A percentile compares a stretch with the other conserved stretches of the same genome.
Conservation (phyloP, 2,329 filamentous ascomycete species). For the Verticillium albo-atrum region DNA sequence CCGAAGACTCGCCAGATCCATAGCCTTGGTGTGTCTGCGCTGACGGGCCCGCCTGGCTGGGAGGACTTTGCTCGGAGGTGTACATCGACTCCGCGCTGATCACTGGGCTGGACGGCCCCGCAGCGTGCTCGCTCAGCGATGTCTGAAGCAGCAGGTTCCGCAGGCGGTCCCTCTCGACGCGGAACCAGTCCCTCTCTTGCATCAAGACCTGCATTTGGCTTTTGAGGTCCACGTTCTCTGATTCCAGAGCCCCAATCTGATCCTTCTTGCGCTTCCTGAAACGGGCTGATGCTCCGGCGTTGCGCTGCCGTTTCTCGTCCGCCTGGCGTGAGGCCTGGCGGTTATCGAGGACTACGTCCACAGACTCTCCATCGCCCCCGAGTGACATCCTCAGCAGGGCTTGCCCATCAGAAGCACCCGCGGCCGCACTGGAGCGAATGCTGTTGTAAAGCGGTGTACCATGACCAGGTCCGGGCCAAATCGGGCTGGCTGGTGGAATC, state of each 20-base stretch:
- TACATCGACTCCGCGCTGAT: constrained; percentile 27
- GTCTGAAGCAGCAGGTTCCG: constrained; percentile 60
- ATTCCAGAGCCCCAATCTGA: constrained; percentile 66
- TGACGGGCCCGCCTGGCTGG: constrained; percentile 21
- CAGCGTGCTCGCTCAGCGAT: constrained; percentile 49
- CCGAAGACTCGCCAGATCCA: constrained; percentile 34
- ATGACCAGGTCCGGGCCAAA: constrained; percentile 13
- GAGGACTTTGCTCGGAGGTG: constrained; percentile 22
- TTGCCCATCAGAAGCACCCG: constrained; percentile 8
- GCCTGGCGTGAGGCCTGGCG: constrained; percentile 78
- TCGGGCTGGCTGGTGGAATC: constrained; percentile 13
- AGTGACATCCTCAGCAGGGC: constrained; percentile 15
- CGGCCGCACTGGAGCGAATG: constrained; percentile 9
- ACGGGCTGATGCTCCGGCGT: constrained; percentile 79
- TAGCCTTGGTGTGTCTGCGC: not conserved
- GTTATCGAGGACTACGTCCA: constrained; percentile 65
- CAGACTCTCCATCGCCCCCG: constrained; percentile 29
- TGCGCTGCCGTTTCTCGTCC: constrained; percentile 80
- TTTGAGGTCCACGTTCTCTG: constrained; percentile 61
- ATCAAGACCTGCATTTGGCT: constrained; percentile 46
- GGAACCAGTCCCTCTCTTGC: constrained; percentile 69
- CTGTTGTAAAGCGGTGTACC: constrained; percentile 21
- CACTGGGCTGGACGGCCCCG: constrained; percentile 47
- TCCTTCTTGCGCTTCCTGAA: constrained; percentile 81
- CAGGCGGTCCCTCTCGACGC: constrained; percentile 67